Base-by-base conservation (phyloP, 2,329 filamentous ascomycete species). In the Xylariaceae sp. region DNA sequence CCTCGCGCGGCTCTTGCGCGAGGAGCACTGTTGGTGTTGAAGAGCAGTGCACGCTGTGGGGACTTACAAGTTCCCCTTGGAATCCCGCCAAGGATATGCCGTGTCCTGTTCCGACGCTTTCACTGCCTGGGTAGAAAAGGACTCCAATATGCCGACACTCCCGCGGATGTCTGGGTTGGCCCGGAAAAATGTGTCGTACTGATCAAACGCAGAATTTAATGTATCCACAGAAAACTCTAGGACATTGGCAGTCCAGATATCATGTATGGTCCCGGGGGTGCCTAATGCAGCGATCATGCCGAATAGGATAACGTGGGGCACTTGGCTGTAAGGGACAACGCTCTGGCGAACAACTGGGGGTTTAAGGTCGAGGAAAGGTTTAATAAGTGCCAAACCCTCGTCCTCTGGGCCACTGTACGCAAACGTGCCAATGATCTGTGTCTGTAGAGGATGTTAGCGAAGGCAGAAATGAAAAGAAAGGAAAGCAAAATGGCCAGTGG, bases 11-110 rank as follows among this genome's bases (percentile, higher is more conserved):
- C 22, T 28, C 22, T 28, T 28, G 22, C 7, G 22, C 22, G 7
- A 28, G 22, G 22, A 5, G 22, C 22, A 28, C 22, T 7, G 7
- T 28, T 28, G 22, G 22, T 28, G 22, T 7, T 28, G 22, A 28
- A 28, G 22, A 7, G 22, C 22, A 28, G 18, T 42, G 19, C 12
- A 42, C 12, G 18, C 12, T 42, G 40, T 42, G 19, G 3, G 33
- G 14, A 34, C 43, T 45, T 17, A 47, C 45, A 31, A 18, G n/a
- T 47, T 39, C 7, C n/a, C 34, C 19, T 13, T 18, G 16, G 34
- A 14, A n/a, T 47, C 16, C 11, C 45, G 33, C 45, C 45, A 47
- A 13, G 45, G 45, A 28, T 40, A 47, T 18, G 45, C 33, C 6
- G 45, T 47, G 17, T 40, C 31, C 17, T 38, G 16, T 17, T 18